Conservation (phyloP, 1,284 basidiomycete genomes). For the Austroboletus rostrupii region DNA sequence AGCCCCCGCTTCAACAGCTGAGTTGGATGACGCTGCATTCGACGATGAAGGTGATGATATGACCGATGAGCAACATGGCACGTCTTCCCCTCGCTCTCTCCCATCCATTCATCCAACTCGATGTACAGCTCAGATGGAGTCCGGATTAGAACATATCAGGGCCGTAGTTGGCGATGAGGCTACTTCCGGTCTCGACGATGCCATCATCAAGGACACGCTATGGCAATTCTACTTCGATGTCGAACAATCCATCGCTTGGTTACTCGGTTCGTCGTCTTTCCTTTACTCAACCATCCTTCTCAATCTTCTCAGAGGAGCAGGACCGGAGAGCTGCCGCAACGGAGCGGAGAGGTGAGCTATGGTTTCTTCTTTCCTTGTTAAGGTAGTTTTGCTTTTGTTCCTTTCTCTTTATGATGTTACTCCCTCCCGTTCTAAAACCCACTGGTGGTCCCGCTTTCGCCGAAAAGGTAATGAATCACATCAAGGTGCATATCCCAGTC, state of each 20-base stretch:
- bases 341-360: slow-evolving; percentile 80
- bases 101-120: slow-evolving; percentile 1
- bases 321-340: slow-evolving; percentile 50
- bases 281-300: not conserved
- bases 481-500: slow-evolving; percentile 35
- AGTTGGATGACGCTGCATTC: slow-evolving; percentile 68
- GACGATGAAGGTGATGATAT: slow-evolving; percentile 72
- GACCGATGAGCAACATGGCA: slow-evolving; percentile 68
- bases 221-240: slow-evolving; percentile 92
- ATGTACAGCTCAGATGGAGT: slow-evolving; percentile 65
- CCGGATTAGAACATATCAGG: slow-evolving; percentile 66
- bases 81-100: slow-evolving; percentile 7
- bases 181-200: slow-evolving; percentile 66
- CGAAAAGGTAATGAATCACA: slow-evolving; percentile 29
- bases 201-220: slow-evolving; percentile 74
- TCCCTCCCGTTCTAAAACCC: slow-evolving; percentile 29
- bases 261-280: slow-evolving; percentile 52
- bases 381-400: slow-evolving; percentile 32
- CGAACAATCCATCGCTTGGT: slow-evolving; percentile 70
- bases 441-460: slow-evolving; percentile 32
- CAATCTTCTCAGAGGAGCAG: slow-evolving; percentile 49
- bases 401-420: slow-evolving; percentile 30
- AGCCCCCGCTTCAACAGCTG: slow-evolving; percentile 45
- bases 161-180: slow-evolving; percentile 65
- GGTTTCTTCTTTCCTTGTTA: slow-evolving; percentile 21